Percentiles rank a stretch among this genome's conserved stretches.
phyloP scores from a whole-genome alignment of 169 alveolate genomes.

The Miamiensis avidus region DNA sequence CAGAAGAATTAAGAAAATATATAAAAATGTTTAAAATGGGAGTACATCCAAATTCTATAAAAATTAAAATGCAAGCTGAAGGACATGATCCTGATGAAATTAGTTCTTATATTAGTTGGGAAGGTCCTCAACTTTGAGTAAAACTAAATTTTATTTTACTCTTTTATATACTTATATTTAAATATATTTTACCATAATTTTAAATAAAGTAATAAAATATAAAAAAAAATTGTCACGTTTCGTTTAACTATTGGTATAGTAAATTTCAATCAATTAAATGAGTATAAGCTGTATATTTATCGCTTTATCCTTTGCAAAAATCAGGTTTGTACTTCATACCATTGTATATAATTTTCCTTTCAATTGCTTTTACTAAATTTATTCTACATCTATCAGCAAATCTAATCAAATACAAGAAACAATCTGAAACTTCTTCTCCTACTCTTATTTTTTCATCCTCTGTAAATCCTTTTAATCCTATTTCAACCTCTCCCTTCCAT shows the following conservation, averaged over 20 bases:
- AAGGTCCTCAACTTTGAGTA: too few species aligned
- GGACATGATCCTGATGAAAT: background rate
- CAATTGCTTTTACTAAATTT: slow-evolving; percentile 24
- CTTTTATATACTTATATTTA: background rate
- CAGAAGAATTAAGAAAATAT: background rate
- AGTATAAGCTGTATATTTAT: background rate
- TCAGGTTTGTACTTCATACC: slow-evolving; percentile 29
- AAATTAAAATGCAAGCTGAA: background rate
- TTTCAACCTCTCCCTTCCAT: slow-evolving; percentile 19
- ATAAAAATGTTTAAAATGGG: background rate
- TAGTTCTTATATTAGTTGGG: background rate
- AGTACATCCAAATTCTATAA: background rate
- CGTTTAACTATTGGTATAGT: too few species aligned
- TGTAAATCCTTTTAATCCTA: slow-evolving; percentile 33
- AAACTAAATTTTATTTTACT: too few species aligned
- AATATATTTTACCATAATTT: too few species aligned
- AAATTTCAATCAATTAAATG: too few species aligned
- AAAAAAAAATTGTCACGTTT: too few species aligned
- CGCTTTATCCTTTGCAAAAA: slow-evolving; percentile 27
- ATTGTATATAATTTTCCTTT: slow-evolving; percentile 25
- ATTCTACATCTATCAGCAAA: slow-evolving; percentile 37
- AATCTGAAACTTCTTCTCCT: slow-evolving; percentile 45
- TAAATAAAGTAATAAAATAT: too few species aligned
- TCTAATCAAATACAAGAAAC: slow-evolving; percentile 23
- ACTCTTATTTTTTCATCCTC: slow-evolving; percentile 26